Evolutionary conservation across 805 yeast genomes (phyloP).

Genomic region (Allodekkera sacchari): DNA sequence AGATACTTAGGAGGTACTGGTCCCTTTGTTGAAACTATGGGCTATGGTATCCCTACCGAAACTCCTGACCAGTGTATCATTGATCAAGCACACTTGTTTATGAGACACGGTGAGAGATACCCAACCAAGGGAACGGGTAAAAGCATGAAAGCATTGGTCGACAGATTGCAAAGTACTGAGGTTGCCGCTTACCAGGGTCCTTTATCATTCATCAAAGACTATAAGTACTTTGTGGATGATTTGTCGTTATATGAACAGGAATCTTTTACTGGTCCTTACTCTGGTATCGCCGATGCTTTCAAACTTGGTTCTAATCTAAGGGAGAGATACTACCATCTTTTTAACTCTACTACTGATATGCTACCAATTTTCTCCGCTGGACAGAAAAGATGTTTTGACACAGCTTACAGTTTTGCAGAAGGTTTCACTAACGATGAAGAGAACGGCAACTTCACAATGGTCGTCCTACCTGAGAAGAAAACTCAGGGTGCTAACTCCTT

Average conservation of each 20-base stretch:
- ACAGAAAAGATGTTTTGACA: slow-evolving; percentile 42
- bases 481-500: slow-evolving; percentile 47
- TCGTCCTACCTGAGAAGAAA: slow-evolving; percentile 37
- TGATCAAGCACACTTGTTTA: slow-evolving; percentile 59
- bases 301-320: slow-evolving; percentile 41
- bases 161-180: slow-evolving; percentile 27
- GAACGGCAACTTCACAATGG: slow-evolving; percentile 27
- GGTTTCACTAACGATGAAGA: slow-evolving; percentile 46
- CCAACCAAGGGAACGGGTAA: slow-evolving; percentile 34
- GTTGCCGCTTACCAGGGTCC: slow-evolving; percentile 37
- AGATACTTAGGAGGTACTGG: slow-evolving; percentile 4
- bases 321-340: slow-evolving; percentile 38
- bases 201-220: slow-evolving; percentile 44
- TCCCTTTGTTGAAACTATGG: slow-evolving; percentile 26
- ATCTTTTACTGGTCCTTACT: slow-evolving; percentile 37
- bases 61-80: slow-evolving; percentile 42
- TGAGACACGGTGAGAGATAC: slow-evolving; percentile 71
- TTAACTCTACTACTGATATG: slow-evolving; percentile 26
- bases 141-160: slow-evolving; percentile 13
- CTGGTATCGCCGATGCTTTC: slow-evolving; percentile 41
- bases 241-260: slow-evolving; percentile 30
- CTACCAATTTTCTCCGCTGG: slow-evolving; percentile 48
- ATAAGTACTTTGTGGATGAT: slow-evolving; percentile 24
- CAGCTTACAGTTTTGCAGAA: slow-evolving; percentile 44
- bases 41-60: slow-evolving; percentile 42